Evolutionary conservation across 306 rosid genomes (phyloP).

Genomic region (Glycine soja): DNA sequence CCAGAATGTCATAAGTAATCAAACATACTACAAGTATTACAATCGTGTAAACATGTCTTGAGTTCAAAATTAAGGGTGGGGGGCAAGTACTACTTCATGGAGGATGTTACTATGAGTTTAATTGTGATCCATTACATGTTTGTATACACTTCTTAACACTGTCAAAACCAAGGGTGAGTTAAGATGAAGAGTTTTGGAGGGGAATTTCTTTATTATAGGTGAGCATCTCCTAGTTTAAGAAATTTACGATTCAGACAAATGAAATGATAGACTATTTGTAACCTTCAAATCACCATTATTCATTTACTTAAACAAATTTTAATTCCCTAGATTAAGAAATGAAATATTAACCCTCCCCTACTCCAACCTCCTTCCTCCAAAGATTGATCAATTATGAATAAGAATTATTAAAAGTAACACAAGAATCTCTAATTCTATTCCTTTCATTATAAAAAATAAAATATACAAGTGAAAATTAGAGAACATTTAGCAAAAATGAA

Average conservation of each 20-base stretch:
- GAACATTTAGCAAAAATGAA: slow-evolving; percentile 30
- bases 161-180: background rate
- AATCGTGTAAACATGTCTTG: slow-evolving; percentile 16
- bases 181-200: too few relatives aligned
- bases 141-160: background rate
- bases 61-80: background rate
- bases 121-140: background rate
- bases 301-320: background rate
- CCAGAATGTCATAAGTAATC: background rate
- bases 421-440: background rate
- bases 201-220: too few relatives aligned
- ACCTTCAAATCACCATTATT: background rate
- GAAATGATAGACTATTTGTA: too few relatives aligned
- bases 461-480: too few relatives aligned
- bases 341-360: background rate
- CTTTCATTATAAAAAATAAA: background rate
- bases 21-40: background rate
- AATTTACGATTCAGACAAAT: too few relatives aligned
- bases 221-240: too few relatives aligned
- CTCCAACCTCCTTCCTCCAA: background rate
- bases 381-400: background rate
- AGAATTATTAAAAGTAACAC: background rate
- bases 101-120: background rate
- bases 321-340: background rate
- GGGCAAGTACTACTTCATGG: background rate